A percentile compares a stretch with the other conserved stretches of the same genome.
These are phyloP conservation scores for Cytidiella melzeri DNA, from an alignment of 768 basidiomycete species.

Conservation along the genomic window DNA sequence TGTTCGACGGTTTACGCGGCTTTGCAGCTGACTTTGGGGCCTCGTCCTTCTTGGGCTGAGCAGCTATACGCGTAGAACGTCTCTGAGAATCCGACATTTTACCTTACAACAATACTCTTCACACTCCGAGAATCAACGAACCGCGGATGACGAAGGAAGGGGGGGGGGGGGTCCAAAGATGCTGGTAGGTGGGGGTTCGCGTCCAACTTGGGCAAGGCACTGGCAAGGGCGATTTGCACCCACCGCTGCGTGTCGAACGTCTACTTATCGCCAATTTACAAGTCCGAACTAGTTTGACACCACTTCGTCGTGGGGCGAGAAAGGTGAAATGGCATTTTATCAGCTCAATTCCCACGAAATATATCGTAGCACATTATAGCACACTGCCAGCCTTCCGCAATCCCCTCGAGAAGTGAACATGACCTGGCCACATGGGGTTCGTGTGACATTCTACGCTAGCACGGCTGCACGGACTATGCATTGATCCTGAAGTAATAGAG, in stretches of 20 bases:
- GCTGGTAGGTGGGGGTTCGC: too few species aligned
- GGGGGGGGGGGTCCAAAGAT: too few species aligned
- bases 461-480: neutral
- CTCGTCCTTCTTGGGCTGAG: slow-evolving; percentile 36
- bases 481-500: neutral
- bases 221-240: too few species aligned
- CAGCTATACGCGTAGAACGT: slow-evolving; percentile 51
- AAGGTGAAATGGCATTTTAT: too few species aligned
- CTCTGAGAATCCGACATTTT: slow-evolving; percentile 28
- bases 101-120: too few species aligned
- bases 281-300: neutral
- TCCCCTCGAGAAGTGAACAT: too few species aligned
- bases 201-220: too few species aligned
- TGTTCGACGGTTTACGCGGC: slow-evolving; percentile 30
- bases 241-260: neutral
- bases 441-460: neutral
- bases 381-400: too few species aligned
- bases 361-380: too few species aligned
- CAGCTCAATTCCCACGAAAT: neutral
- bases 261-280: neutral
- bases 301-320: too few species aligned
- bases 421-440: neutral
- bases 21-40: slow-evolving; percentile 32
- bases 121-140: too few species aligned
- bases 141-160: too few species aligned